Evolutionary conservation across 2,329 filamentous ascomycete genomes (phyloP), one percentile per base, ranked within the genome.

Genomic region (Paraphaeosphaeria sporulosa): DNA sequence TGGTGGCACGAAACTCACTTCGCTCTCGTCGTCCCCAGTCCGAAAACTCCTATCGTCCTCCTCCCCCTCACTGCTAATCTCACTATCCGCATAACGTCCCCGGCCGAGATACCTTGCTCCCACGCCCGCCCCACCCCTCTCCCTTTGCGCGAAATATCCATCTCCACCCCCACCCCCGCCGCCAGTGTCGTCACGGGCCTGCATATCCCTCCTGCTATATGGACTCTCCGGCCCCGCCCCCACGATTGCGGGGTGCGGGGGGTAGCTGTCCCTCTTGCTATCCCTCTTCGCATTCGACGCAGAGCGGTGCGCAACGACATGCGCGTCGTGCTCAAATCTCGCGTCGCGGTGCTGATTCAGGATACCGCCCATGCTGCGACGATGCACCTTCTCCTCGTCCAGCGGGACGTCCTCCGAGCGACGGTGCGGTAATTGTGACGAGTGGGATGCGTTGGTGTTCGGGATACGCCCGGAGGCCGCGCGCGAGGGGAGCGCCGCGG

Each of bases 161-260:
- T 67, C 71, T 5, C 66, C 69, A 1, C 68, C 71, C 30, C 25
- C 25, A 6, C 25, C 25, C 6, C 3, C 25, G 25, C 3, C 25
- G 25, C 25, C 25, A 27, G 66, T 66, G 48, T 74, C 72, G 47
- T 74, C 66, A 27, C 73, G 55, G 4, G 73, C 66, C 51, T 75
- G 71, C 51, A 76, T 65, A 9, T 67, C 68, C 13, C 72, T 67
- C 10, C 72, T 66, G 23, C 58, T 54, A 61, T 77, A 77, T 2
- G 75, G 75, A 6, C 66, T 70, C 19, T 71, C 72, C 2, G 74
- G 75, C 2, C 74, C 75, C 4, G 68, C 71, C 6, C 75, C 75
- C 32, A 77, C 75, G 40, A 77, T 75, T 10, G 75, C 75, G 4
- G 75, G 75, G 51, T 77, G 75, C 12, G 75, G 74, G 13, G 74